Evolutionary conservation across 2,329 filamentous ascomycete species (phyloP).

Genomic region (Penicillium occitanis): DNA sequence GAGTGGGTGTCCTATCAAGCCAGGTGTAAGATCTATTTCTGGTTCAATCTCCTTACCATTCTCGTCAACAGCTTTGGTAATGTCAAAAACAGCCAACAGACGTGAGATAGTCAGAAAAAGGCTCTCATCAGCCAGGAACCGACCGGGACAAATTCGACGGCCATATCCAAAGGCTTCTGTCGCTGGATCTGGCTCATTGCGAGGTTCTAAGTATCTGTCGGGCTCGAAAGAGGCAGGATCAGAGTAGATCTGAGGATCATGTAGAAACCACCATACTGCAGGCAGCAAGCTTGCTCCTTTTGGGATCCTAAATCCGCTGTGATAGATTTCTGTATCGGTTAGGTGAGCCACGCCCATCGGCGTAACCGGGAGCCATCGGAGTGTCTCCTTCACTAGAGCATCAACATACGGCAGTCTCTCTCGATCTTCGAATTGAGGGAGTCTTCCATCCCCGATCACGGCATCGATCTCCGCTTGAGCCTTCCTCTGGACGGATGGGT

Average conservation of each 20-base stretch:
- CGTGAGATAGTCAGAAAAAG: constrained; percentile 47
- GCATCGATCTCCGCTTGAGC: constrained; percentile 15
- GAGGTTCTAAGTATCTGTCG: constrained; percentile 36
- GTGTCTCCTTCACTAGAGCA: constrained; percentile 37
- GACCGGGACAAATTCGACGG: constrained; percentile 44
- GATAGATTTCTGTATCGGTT: constrained; percentile 23
- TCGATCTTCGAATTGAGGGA: constrained; percentile 6
- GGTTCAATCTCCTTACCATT: constrained; percentile 37
- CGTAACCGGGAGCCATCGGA: constrained; percentile 29
- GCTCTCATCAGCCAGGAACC: constrained; percentile 41
- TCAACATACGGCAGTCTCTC: constrained; percentile 14
- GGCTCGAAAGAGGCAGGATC: constrained; percentile 38
- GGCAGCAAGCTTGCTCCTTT: constrained; percentile 33
- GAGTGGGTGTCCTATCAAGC: constrained; percentile 36
- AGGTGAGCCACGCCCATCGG: constrained; percentile 26
- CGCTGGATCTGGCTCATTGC: constrained; percentile 38
- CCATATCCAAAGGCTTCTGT: constrained; percentile 41
- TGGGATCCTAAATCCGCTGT: constrained; percentile 26
- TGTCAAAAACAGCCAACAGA: constrained; percentile 48
- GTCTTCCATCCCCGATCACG: constrained; percentile 2
- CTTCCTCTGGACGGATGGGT: constrained; percentile 3
- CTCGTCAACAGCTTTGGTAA: constrained; percentile 37
- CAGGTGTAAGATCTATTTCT: constrained; percentile 38
- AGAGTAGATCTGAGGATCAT: constrained; percentile 35
- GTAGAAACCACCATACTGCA: constrained; percentile 33